Conservation (phyloP, 768 basidiomycete species). For the Grammothele lineata region DNA sequence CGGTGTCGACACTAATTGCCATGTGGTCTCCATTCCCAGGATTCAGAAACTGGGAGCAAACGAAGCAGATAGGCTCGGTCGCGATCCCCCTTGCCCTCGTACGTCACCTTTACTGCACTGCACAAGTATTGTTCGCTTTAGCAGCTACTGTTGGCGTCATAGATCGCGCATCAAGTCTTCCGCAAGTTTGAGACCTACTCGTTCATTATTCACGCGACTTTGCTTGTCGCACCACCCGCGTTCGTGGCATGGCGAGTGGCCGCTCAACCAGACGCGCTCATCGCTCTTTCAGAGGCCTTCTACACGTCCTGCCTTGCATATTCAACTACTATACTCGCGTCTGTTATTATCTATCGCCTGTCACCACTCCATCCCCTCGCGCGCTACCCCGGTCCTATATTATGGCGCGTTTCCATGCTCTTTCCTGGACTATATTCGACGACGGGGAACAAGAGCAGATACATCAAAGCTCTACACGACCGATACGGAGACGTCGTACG, state of each 20-base stretch:
- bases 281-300: not conserved
- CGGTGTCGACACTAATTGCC: too few species aligned
- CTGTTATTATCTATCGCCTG: conserved; percentile 19
- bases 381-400: conserved; percentile 20
- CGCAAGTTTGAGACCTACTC: not conserved
- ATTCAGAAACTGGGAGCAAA: too few species aligned
- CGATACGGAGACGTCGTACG: not conserved
- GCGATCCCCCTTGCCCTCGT: not conserved
- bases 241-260: not conserved
- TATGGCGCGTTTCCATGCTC: conserved; percentile 14
- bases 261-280: not conserved
- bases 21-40: too few species aligned
- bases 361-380: conserved; percentile 24
- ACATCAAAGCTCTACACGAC: not conserved
- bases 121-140: too few species aligned
- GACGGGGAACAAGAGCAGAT: conserved; percentile 9
- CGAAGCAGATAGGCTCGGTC: too few species aligned
- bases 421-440: not conserved
- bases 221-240: not conserved
- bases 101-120: not conserved
- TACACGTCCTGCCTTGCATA: not conserved
- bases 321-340: conserved; percentile 3
- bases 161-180: not conserved
- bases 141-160: too few species aligned
- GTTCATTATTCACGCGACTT: not conserved